A percentile compares a stretch with the other conserved stretches of the same genome.
These are phyloP conservation scores for Exophiala bonariae DNA, from an alignment of 2,329 filamentous ascomycete species.

Conservation along the genomic window DNA sequence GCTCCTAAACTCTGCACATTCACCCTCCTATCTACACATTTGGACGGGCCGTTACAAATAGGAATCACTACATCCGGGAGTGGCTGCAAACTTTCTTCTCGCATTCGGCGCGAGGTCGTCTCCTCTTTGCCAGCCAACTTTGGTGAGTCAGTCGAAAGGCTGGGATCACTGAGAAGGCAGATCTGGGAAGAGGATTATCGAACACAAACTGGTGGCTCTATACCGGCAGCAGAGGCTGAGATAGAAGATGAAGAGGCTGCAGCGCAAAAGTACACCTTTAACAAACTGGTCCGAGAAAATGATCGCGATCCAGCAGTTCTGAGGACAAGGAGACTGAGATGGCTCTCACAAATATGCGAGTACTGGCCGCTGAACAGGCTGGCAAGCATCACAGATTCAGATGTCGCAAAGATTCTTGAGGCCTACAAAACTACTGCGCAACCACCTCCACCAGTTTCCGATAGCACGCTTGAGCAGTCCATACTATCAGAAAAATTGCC, in stretches of 20 bases:
- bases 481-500: slow-evolving; percentile 11
- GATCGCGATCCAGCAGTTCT: slow-evolving; percentile 67
- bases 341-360: slow-evolving; percentile 95
- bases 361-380: slow-evolving; percentile 92
- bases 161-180: slow-evolving; percentile 70
- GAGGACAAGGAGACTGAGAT: slow-evolving; percentile 81
- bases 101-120: slow-evolving; percentile 85
- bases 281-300: slow-evolving; percentile 70
- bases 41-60: slow-evolving; percentile 87
- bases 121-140: slow-evolving; percentile 73
- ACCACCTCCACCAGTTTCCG: slow-evolving; percentile 26
- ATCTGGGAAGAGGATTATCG: slow-evolving; percentile 73
- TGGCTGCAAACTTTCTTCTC: slow-evolving; percentile 88
- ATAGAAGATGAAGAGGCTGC: slow-evolving; percentile 51
- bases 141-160: slow-evolving; percentile 71
- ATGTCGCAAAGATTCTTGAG: slow-evolving; percentile 74
- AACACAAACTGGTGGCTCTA: slow-evolving; percentile 32
- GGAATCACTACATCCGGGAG: slow-evolving; percentile 94
- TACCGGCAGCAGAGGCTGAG: slow-evolving; percentile 44
- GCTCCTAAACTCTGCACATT: slow-evolving; percentile 85
- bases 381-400: slow-evolving; percentile 74
- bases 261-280: slow-evolving; percentile 78
- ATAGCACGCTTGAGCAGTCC: slow-evolving; percentile 30
- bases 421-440: slow-evolving; percentile 57
- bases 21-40: slow-evolving; percentile 82